These are phyloP conservation scores for Immersiella caudata DNA, from an alignment of 495 filamentous ascomycete species.

Conservation along the genomic window DNA sequence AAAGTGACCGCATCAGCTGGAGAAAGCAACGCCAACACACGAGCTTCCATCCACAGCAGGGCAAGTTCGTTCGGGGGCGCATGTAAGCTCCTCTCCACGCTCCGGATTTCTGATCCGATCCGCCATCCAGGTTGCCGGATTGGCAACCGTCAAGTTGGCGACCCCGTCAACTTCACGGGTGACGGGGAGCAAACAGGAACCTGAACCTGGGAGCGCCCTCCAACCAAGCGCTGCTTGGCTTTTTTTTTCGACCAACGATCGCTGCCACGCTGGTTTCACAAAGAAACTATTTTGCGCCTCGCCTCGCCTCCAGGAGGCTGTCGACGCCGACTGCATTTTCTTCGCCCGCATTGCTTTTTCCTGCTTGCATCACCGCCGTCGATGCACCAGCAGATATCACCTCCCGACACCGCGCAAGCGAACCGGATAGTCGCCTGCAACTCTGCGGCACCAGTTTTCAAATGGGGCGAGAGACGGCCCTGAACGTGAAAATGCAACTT, in stretches of 20 bases:
- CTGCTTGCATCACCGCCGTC: not conserved
- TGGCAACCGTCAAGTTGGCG: not conserved
- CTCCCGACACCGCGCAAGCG: not conserved
- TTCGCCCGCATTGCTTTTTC: slow-evolving; percentile 3
- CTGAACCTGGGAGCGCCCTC: slow-evolving; percentile 7
- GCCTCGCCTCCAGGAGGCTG: not conserved
- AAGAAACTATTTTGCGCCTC: slow-evolving; percentile 4
- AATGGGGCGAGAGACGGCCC: not conserved
- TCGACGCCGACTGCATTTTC: slow-evolving; percentile 3
- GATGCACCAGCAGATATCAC: not conserved
- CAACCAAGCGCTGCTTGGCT: slow-evolving; percentile 19
- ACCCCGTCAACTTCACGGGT: not conserved
- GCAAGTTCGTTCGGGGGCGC: not conserved
- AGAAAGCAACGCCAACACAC: not conserved
- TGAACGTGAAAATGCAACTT: slow-evolving; percentile 5
- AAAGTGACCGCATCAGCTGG: not conserved
- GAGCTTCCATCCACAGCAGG: not conserved
- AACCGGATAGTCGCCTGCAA: not conserved
- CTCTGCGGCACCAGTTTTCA: not conserved
- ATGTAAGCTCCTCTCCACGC: not conserved
- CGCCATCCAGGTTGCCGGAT: not conserved
- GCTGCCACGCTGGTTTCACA: slow-evolving; percentile 16
- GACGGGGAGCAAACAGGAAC: slow-evolving; percentile 10
- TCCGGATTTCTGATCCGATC: not conserved
- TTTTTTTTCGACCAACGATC: slow-evolving; percentile 18